phyloP scores from a whole-genome alignment of 176 grass and related monocot species.

The Urochloa ruziziensis region DNA sequence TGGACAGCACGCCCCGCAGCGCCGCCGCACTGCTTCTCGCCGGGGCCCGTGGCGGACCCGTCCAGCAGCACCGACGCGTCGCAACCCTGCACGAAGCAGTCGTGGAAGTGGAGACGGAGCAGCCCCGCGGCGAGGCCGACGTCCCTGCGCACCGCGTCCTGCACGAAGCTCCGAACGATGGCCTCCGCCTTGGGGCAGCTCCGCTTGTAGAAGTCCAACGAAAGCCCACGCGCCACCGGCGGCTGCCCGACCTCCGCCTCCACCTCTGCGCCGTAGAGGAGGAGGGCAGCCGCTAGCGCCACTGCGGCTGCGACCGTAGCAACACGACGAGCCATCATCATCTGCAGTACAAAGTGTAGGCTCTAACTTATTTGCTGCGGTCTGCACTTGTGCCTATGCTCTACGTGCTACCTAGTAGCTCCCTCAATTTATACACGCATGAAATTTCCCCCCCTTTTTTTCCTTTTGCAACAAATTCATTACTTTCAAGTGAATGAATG shows the following conservation, averaged over 20 bases:
- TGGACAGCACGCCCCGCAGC: slow-evolving; percentile 24
- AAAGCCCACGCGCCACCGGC: slow-evolving; percentile 29
- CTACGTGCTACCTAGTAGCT: too few relatives aligned
- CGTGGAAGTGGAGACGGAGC: slow-evolving; percentile 71
- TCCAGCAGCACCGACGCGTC: slow-evolving; percentile 69
- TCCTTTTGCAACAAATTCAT: too few relatives aligned
- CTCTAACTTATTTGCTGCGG: too few relatives aligned
- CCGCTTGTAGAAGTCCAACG: slow-evolving; percentile 50
- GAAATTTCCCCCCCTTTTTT: too few relatives aligned
- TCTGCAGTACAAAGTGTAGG: too few relatives aligned
- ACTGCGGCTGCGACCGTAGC: background rate
- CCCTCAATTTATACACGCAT: too few relatives aligned
- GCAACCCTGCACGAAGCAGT: slow-evolving; percentile 89
- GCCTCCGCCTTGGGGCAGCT: slow-evolving; percentile 49
- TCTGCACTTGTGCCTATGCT: too few relatives aligned
- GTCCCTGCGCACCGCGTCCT: slow-evolving; percentile 29
- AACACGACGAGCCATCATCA: too few relatives aligned
- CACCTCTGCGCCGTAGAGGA: background rate
- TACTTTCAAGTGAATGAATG: too few relatives aligned
- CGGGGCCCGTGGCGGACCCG: slow-evolving; percentile 47
- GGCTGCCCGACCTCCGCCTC: background rate
- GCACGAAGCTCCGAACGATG: slow-evolving; percentile 40
- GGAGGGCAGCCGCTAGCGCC: background rate
- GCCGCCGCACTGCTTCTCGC: slow-evolving; percentile 42
- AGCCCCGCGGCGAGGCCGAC: slow-evolving; percentile 62